Base-by-base conservation (phyloP, 345 rosid genomes). In the Citrus medica region DNA sequence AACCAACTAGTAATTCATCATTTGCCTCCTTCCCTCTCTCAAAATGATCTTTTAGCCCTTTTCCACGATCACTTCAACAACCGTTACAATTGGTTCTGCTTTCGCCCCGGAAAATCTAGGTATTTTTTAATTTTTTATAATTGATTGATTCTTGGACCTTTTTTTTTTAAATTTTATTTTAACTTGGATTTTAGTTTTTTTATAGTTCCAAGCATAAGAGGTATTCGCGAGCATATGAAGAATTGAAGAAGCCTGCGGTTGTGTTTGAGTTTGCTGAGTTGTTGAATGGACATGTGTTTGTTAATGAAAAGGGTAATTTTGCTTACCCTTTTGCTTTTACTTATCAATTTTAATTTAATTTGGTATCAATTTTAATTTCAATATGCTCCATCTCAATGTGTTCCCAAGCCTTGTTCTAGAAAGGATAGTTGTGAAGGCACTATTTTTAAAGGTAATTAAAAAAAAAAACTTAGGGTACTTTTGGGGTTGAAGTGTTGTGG, bases 271-370 rank as follows among this genome's bases (percentile, higher is more conserved):
- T 92, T 68, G 89, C 94, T 78, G 84, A 84, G 58, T 87, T 91
- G 79, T 88, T 92, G 78, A 79, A 89, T 71, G 93, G 92, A 12
- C 97, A 89, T 85, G 84, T 83, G 21, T 92, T 92, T 86, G 91
- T 91, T 59, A 89, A 88, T 78, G 93, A 92, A 73, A 92, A 91
- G 75, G 95, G 94, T 90, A 88, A 40, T 21, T 62, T 28, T 67
- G 25, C 56, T 48, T 3, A 4, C 2, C 40, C 6, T 65, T 46
- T 56, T 76, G 4, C 40, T 69, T 80, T 21, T 0, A 55, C 3
- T 63, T 53, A 35, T 4, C 17, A 64, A 40, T 65, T 7, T 51
- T 51, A 22, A 35, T 38, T 33, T 46, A n/a, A n/a, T n/a, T n/a
- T n/a, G n/a, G n/a, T n/a, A n/a, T n/a, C n/a, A n/a, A n/a, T n/a